phyloP scores from a whole-genome alignment of 106 monocot species.

The Iris macrosiphon region DNA sequence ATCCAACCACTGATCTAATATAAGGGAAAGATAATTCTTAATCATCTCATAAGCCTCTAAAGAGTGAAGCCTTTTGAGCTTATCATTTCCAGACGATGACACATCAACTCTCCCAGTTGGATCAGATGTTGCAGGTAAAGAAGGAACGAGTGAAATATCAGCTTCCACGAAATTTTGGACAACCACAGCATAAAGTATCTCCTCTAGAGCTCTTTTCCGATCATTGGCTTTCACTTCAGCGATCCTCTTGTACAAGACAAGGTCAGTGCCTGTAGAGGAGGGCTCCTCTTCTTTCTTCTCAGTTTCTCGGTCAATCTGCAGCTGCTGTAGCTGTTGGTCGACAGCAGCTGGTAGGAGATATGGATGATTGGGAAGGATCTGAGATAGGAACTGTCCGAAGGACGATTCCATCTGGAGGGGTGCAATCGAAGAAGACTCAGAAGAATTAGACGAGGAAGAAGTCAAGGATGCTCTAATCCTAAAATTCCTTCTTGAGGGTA shows the following conservation, averaged over 20 bases:
- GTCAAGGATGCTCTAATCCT: constrained; percentile 24
- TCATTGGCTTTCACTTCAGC: constrained; percentile 91
- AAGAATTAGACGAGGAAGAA: constrained; percentile 15
- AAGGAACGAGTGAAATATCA: constrained; percentile 58
- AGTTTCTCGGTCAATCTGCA: constrained; percentile 58
- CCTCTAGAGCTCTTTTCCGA: constrained; percentile 64
- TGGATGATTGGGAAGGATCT: constrained; percentile 75
- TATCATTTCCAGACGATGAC: constrained; percentile 42
- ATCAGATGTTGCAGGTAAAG: constrained; percentile 31
- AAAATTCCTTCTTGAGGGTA: constrained; percentile 9
- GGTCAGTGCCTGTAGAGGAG: constrained; percentile 41
- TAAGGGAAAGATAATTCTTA: constrained; percentile 65
- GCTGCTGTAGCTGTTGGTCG: constrained; percentile 88
- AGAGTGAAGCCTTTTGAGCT: constrained; percentile 67
- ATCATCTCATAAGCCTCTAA: constrained; percentile 84
- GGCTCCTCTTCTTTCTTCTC: constrained; percentile 49
- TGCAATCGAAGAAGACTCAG: constrained; percentile 38
- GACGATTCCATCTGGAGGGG: constrained; percentile 87
- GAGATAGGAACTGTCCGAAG: constrained; percentile 74
- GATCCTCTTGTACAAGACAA: constrained; percentile 80
- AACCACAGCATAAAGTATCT: constrained; percentile 76
- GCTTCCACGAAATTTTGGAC: constrained; percentile 89
- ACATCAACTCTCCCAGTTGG: constrained; percentile 34
- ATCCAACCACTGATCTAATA: constrained; percentile 49
- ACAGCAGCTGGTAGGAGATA: constrained; percentile 89